Evolutionary conservation across 805 yeast genomes (phyloP), one percentile per base, ranked within the genome.

Genomic region (Starmerella sirachaensis): DNA sequence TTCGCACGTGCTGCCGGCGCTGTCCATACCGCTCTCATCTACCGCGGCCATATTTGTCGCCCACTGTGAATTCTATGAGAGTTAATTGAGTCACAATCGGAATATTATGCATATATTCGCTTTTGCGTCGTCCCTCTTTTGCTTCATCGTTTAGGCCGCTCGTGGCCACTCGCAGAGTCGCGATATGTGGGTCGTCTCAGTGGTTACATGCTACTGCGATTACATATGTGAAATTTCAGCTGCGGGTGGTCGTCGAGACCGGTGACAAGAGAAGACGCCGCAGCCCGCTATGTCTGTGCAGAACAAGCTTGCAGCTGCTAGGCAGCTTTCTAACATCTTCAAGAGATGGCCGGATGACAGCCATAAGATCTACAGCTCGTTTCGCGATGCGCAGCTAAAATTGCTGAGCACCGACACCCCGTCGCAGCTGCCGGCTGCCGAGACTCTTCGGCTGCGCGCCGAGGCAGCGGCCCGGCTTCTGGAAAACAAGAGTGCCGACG

Each of bases 321-420:
- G 46, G 13, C 37, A 47, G 29, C 45, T 57, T 4, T 45, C 45
- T 1, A 42, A 38, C 23, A 52, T 47, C 10, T 30, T 55, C 29
- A 35, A 44, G 18, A 45, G 45, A 33, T 58, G 60, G 61, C 59
- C 61, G 1, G 50, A 47, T n/a, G 75, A 69, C 35, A 51, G 69
- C 39, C 49, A 65, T 41, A 58, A 60, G 46, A 67, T 69, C 42
- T 68, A 67, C 42, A 60, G 66, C 1, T 68, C 72, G 7, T 67
- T 70, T 53, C 63, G 65, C 42, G 67, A 64, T 16, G 52, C 56
- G 5, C 72, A 69, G 52, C 53, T 68, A 25, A 61, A 57, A 42
- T 50, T 72, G 26, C 68, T 68, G 48, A 55, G 54, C 18, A 39
- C 46, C 18, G 35, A 41, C 28, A 42, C 41, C 31, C 44, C 44